Percentiles rank a stretch among this genome's conserved stretches.
Conservation (phyloP, 31 red algal species). For the Endocladia muricata region DNA sequence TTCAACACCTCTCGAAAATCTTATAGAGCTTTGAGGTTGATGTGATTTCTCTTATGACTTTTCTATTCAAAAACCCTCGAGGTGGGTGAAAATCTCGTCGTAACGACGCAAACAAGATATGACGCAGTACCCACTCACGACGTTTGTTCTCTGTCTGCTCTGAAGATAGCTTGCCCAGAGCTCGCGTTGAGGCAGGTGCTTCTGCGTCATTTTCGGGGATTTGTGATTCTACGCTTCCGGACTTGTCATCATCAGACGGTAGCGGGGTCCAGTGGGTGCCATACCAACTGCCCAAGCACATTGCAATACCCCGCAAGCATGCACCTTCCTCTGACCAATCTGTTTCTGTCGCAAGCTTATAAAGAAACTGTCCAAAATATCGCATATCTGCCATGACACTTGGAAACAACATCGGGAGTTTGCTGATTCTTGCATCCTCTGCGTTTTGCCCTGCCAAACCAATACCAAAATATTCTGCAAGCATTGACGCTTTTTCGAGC, state of each 20-base stretch:
- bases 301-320: constrained; percentile 43
- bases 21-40: constrained; percentile 60
- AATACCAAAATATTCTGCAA: constrained; percentile 65
- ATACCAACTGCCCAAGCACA: constrained; percentile 32
- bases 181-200: too few species aligned
- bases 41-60: constrained; percentile 60
- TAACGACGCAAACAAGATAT: constrained; percentile 55
- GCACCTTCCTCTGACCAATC: constrained; percentile 51
- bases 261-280: constrained; percentile 37
- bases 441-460: constrained; percentile 5
- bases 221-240: background rate
- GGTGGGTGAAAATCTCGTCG: constrained; percentile 64
- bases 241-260: background rate
- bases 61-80: constrained; percentile 25
- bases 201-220: too few species aligned
- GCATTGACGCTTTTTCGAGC: constrained; percentile 37
- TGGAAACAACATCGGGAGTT: constrained; percentile 32
- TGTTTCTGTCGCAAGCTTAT: constrained; percentile 47
- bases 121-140: constrained; percentile 56
- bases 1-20: constrained; percentile 82
- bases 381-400: constrained; percentile 35
- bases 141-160: background rate
- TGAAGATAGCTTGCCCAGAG: too few species aligned
- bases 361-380: constrained; percentile 37
- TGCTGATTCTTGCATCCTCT: background rate